A percentile compares a stretch with the other conserved stretches of the same genome.
phyloP scores from a whole-genome alignment of 768 basidiomycete genomes.

The Macrolepiota fuliginosa region DNA sequence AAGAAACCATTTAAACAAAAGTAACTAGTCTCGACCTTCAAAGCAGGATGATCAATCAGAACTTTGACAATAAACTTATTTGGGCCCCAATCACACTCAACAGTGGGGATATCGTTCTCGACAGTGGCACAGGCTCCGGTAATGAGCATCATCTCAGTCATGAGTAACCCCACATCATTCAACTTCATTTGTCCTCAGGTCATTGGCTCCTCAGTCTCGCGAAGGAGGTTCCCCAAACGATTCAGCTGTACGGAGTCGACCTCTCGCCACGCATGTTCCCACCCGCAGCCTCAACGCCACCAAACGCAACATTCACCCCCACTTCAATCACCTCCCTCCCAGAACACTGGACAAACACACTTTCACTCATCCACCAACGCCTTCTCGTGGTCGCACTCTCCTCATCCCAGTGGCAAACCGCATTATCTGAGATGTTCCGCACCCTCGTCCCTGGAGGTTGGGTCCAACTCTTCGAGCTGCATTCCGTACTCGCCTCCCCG shows the following conservation, averaged over 20 bases:
- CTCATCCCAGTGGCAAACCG: conserved; percentile 6
- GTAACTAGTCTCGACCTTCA: not conserved
- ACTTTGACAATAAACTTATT: conserved; percentile 9
- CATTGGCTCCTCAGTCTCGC: conserved; percentile 21
- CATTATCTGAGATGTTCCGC: conserved; percentile 9
- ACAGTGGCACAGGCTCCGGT: conserved; percentile 15
- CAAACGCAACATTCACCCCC: conserved; percentile 7
- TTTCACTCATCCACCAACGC: conserved; percentile 13
- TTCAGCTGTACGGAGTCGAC: conserved; percentile 19
- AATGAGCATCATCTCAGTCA: not conserved
- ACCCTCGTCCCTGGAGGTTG: conserved; percentile 11
- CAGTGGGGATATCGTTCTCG: conserved; percentile 7
- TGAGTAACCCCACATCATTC: not conserved
- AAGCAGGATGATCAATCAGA: not conserved
- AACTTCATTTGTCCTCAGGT: conserved; percentile 10
- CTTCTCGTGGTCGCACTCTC: conserved; percentile 10
- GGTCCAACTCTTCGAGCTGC: conserved; percentile 12
- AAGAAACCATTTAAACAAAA: not conserved
- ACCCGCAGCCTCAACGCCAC: not conserved
- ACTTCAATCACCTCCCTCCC: conserved; percentile 11
- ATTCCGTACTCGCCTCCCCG: not conserved
- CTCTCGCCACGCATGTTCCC: conserved; percentile 22
- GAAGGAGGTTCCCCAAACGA: conserved; percentile 8
- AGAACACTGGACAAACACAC: conserved; percentile 6
- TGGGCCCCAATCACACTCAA: conserved; percentile 12